A percentile compares a stretch with the other conserved stretches of the same genome.
These are phyloP conservation scores for Coemansia sp. DNA, from an alignment of 192 early-diverging fungal species.

Conservation along the genomic window DNA sequence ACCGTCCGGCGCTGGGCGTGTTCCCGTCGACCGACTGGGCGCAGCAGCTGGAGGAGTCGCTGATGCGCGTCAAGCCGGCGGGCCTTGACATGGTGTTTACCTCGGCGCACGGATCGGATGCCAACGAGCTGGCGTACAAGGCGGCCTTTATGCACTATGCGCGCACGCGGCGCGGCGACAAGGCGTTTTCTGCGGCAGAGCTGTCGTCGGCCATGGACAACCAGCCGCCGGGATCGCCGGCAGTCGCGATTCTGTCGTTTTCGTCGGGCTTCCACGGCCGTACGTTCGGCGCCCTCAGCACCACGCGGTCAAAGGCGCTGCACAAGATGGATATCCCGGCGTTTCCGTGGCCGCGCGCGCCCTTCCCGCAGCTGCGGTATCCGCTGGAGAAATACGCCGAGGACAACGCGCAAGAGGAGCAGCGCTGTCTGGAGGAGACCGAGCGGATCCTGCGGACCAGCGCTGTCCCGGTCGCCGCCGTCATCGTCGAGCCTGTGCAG, in stretches of 20 bases:
- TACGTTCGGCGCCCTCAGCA: constrained; percentile 65
- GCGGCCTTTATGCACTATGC: constrained; percentile 69
- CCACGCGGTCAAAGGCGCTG: constrained; percentile 66
- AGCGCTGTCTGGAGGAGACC: constrained; percentile 54
- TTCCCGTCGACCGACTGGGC: constrained; percentile 64
- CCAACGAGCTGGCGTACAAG: constrained; percentile 74
- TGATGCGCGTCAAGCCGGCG: constrained; percentile 64
- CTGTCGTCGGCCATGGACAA: constrained; percentile 63
- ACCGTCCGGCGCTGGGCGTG: constrained; percentile 66
- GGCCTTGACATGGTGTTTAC: constrained; percentile 71
- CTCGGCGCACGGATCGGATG: constrained; percentile 69
- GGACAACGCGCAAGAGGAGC: constrained; percentile 61
- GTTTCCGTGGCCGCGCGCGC: constrained; percentile 62
- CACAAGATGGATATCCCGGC: constrained; percentile 76
- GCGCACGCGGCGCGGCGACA: constrained; percentile 48
- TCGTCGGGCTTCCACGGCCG: constrained; percentile 64
- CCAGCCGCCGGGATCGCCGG: constrained; percentile 60
- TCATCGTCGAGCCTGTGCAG: constrained; percentile 71
- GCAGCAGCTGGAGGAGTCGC: constrained; percentile 56
- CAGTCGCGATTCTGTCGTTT: constrained; percentile 66
- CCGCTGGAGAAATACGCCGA: constrained; percentile 58
- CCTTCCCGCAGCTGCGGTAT: constrained; percentile 66
- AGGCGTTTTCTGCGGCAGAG: constrained; percentile 39
- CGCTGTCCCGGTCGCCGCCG: constrained; percentile 58
- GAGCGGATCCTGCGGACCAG: constrained; percentile 54